Evolutionary conservation across 371 early-diverging fungal species (phyloP).

Genomic region (Rhizopus stolonifer): DNA sequence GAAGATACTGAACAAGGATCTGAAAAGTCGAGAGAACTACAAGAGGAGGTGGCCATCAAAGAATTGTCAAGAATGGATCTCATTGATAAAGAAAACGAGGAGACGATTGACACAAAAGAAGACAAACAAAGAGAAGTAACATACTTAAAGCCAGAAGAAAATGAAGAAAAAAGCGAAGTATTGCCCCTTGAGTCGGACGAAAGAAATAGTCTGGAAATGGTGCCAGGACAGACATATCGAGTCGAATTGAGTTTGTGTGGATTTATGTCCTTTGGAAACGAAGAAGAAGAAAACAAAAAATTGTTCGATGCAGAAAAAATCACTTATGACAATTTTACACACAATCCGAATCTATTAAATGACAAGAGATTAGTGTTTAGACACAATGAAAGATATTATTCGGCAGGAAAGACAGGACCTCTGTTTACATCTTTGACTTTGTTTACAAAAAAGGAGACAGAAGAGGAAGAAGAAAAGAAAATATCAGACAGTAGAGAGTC

Average conservation of each 20-base stretch:
- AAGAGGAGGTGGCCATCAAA: conserved; percentile 5
- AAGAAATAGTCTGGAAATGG: conserved; percentile 15
- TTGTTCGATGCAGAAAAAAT: conserved; percentile 61
- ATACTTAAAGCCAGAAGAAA: background rate
- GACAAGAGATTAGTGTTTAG: conserved; percentile 69
- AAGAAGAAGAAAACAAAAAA: conserved; percentile 49
- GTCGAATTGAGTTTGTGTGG: conserved; percentile 61
- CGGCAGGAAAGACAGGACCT: conserved; percentile 44
- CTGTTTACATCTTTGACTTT: conserved; percentile 55
- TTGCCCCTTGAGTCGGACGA: background rate
- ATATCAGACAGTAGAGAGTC: conserved; percentile 36
- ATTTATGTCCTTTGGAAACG: conserved; percentile 34
- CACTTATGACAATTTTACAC: conserved; percentile 61
- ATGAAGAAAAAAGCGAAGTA: background rate
- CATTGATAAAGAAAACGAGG: conserved; percentile 2
- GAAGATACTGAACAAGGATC: background rate
- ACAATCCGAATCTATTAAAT: conserved; percentile 64
- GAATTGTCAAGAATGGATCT: conserved; percentile 1
- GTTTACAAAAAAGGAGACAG: conserved; percentile 28
- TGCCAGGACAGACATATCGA: conserved; percentile 32
- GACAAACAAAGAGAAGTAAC: background rate
- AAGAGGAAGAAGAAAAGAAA: conserved; percentile 1
- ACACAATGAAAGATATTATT: conserved; percentile 57
- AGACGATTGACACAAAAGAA: background rate
- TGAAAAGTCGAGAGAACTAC: background rate